Base-by-base conservation (phyloP, 306 rosid species). In the Vigna mungo region DNA sequence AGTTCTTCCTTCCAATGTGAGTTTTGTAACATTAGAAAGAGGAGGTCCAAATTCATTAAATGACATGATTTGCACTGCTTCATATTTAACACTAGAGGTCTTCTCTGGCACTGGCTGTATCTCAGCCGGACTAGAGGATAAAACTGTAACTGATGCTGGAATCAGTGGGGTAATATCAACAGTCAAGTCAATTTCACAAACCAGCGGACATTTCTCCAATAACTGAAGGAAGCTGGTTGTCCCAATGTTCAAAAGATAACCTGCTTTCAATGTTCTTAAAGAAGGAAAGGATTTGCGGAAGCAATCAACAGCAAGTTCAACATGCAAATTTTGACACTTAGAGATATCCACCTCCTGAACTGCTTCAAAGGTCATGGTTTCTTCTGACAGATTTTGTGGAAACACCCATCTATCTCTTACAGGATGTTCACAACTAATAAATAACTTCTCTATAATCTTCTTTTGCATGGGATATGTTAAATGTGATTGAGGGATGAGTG, bases 331-430 rank as follows among this genome's bases (percentile, higher is more conserved):
- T 60, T 46, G 84, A 81, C 97, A 90, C 85, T 90, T 90, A 8
- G 96, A 92, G 74, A 92, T 87, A 81, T 90, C 89, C 80, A 92
- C 91, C 80, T 92, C 94, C 83, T 86, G 85, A 46, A 92, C 88
- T 59, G 79, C 82, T 71, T 89, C 87, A 82, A 89, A 90, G 72
- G 88, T 79, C 66, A 71, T 9, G 52, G 74, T 85, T 16, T 36
- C 41, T 36, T 82, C 86, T 30, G 79, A 75, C 77, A 71, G 59
- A 47, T 60, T 73, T 77, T 41, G 85, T 56, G 75, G 78, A 44
- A 70, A 32, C 37, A 51, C 74, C 68, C 9, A 32, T 68, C 48
- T 78, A 58, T 81, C 83, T 81, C 79, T 76, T 44, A 23, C 54
- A 60, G 83, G 75, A 51, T 56, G 78, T 78, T 84, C 85, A 86